Evolutionary conservation across 129 eudicot genomes (phyloP).

Genomic region (Scalesia atractyloides): DNA sequence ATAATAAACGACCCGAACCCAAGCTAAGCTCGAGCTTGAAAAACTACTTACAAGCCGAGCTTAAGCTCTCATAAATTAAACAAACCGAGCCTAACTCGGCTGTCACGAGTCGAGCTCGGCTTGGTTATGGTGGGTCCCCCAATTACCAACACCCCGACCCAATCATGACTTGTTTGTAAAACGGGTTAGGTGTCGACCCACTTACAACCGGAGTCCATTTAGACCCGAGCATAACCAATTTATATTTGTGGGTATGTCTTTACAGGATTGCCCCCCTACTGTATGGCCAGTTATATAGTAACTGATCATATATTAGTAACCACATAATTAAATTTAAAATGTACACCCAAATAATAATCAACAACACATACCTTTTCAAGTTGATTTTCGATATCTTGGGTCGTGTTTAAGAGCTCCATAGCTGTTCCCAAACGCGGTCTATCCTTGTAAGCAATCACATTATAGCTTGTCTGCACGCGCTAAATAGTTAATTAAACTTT

Average conservation of each 20-base stretch:
- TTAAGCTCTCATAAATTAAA: too few relatives aligned
- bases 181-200: background rate
- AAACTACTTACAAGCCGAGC: too few relatives aligned
- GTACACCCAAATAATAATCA: background rate
- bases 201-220: background rate
- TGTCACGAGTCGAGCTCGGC: too few relatives aligned
- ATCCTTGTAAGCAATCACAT: conserved; percentile 72
- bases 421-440: conserved; percentile 91
- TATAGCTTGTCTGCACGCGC: conserved; percentile 61
- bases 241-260: background rate
- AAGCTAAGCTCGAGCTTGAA: too few relatives aligned
- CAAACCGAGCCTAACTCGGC: too few relatives aligned
- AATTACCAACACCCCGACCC: background rate
- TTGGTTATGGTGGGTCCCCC: background rate
- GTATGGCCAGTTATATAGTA: background rate
- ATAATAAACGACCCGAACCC: too few relatives aligned
- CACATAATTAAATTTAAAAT: background rate
- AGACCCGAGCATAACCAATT: background rate
- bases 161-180: background rate
- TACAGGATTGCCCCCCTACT: background rate
- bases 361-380: conserved; percentile 61
- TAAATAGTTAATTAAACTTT: conserved; percentile 8
- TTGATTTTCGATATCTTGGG: conserved; percentile 70
- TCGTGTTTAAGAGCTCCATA: conserved; percentile 67
- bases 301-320: background rate